Percentiles rank a stretch among this genome's conserved stretches.
Conservation (phyloP, 169 alveolate genomes). For the Perkinsus marinus region DNA sequence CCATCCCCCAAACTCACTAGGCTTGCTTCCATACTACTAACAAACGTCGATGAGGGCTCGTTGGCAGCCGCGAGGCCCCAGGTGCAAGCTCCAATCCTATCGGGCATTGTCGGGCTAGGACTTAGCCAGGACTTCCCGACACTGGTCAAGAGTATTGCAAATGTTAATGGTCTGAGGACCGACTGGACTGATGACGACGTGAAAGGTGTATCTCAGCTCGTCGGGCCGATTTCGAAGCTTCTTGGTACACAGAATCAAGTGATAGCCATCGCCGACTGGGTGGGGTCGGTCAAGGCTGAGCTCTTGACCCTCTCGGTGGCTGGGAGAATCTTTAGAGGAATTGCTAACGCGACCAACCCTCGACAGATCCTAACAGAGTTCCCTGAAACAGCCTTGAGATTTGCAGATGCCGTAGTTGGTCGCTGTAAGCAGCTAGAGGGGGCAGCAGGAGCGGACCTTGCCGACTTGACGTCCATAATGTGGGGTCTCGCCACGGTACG, state of each 20-base stretch:
- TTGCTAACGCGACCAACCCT: background rate
- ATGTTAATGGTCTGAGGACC: background rate
- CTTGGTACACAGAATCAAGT: background rate
- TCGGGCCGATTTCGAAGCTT: background rate
- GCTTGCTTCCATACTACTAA: background rate
- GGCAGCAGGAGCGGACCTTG: background rate
- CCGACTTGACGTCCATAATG: background rate
- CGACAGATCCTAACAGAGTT: background rate
- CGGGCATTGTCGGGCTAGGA: background rate
- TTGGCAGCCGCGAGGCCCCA: background rate
- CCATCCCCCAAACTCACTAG: background rate
- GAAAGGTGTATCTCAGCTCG: background rate
- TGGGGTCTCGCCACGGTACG: background rate
- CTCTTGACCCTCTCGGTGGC: background rate
- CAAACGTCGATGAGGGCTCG: background rate
- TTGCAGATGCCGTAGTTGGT: background rate
- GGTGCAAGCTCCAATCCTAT: background rate
- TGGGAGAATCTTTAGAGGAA: background rate
- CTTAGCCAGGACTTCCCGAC: background rate
- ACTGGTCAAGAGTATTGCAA: background rate
- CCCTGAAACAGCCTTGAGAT: background rate
- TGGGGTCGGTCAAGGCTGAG: background rate
- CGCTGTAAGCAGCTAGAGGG: background rate
- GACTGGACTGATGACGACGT: background rate
- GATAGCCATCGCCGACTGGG: background rate